A percentile compares a stretch with the other conserved stretches of the same genome.
phyloP scores from a whole-genome alignment of 2,329 filamentous ascomycete species.

The Ophiocordyceps camponoti-rufipedis region DNA sequence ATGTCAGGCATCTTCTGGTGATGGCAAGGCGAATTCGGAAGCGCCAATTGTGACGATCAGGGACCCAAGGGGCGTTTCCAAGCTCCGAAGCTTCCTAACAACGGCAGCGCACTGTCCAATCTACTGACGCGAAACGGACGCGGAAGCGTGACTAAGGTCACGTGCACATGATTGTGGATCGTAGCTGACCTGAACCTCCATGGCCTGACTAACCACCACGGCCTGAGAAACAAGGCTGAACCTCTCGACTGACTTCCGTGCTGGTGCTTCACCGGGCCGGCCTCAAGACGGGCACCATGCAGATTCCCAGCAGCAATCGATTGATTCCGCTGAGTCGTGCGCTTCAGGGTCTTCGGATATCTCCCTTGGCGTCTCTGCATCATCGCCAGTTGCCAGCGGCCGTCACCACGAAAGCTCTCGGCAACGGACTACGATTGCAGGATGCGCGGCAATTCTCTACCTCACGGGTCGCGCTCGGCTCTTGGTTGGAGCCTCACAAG shows the following conservation, averaged over 20 bases:
- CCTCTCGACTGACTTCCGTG: constrained; percentile 6
- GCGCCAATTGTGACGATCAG: not conserved
- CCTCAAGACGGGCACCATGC: constrained; percentile 18
- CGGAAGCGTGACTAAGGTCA: not conserved
- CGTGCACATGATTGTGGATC: too few relatives aligned
- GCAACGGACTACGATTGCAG: constrained; percentile 18
- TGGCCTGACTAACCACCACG: too few relatives aligned
- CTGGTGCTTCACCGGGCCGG: constrained; percentile 8
- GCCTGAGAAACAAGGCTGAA: constrained; percentile 10
- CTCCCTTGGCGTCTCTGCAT: constrained; percentile 18
- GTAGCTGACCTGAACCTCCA: too few relatives aligned
- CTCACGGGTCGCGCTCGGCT: constrained; percentile 37
- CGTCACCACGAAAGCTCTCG: constrained; percentile 10
- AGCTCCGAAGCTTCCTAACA: not conserved
- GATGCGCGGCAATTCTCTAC: constrained; percentile 55
- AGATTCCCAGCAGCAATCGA: constrained; percentile 21
- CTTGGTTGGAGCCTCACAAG: constrained; percentile 68
- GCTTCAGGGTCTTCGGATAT: constrained; percentile 30
- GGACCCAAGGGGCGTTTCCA: not conserved
- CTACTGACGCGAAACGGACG: not conserved
- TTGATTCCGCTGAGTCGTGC: constrained; percentile 24
- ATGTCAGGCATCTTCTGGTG: constrained; percentile 62
- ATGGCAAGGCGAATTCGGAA: constrained; percentile 2
- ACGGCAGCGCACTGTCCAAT: not conserved
- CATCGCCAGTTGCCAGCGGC: constrained; percentile 16